Evolutionary conservation across 2,329 filamentous ascomycete species (phyloP).

Genomic region (Fusarium sp.): DNA sequence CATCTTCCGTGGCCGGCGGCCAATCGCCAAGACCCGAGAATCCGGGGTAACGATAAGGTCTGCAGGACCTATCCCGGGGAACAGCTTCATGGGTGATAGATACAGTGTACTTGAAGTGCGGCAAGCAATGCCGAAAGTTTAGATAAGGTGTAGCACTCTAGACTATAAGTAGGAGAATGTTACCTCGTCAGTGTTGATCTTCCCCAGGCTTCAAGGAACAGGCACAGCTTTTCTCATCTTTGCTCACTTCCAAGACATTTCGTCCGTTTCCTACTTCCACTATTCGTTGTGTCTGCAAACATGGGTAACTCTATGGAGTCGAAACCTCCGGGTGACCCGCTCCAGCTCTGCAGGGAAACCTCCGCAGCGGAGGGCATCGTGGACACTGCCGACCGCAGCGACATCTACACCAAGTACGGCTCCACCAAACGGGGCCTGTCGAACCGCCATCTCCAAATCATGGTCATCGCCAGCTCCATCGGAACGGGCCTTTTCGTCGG

Average conservation of each 20-base stretch:
- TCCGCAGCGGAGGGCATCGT: not conserved
- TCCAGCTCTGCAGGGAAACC: not conserved
- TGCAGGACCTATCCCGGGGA: not conserved
- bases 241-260: not conserved
- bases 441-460: conserved; percentile 58
- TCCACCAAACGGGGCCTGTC: conserved; percentile 42
- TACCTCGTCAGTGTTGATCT: not conserved
- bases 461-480: conserved; percentile 59
- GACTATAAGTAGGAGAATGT: not conserved
- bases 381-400: not conserved
- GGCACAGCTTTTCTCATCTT: not conserved
- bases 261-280: not conserved
- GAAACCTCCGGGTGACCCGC: not conserved
- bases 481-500: conserved; percentile 42
- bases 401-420: not conserved
- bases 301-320: not conserved
- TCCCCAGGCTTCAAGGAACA: not conserved
- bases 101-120: not conserved
- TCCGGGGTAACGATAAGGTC: not conserved
- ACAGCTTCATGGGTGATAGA: not conserved
- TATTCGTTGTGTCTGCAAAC: not conserved
- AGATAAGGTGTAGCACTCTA: not conserved
- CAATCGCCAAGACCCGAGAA: not conserved
- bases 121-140: not conserved
- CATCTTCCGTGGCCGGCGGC: not conserved